A percentile compares a stretch with the other conserved stretches of the same genome.
These are phyloP conservation scores for Entomortierella chlamydospora DNA, from an alignment of 192 early-diverging fungal species.

Conservation along the genomic window DNA sequence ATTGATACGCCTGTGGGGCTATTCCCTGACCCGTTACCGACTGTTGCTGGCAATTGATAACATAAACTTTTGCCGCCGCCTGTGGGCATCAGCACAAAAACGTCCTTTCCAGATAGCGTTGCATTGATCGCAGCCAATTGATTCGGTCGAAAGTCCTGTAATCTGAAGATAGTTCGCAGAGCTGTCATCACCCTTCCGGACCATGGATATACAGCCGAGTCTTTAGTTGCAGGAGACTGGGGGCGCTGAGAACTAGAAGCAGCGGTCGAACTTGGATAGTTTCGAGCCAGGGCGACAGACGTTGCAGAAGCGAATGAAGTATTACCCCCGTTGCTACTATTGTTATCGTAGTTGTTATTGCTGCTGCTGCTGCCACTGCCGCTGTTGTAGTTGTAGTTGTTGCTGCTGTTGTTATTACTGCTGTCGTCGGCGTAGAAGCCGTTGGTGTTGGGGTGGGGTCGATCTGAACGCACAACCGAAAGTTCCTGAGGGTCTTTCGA, in stretches of 20 bases:
- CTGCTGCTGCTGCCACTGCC: not conserved
- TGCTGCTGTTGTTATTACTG: not conserved
- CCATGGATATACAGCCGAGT: constrained; percentile 68
- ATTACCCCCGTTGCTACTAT: not conserved
- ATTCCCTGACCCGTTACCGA: constrained; percentile 53
- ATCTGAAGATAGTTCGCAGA: constrained; percentile 74
- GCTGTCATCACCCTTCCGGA: constrained; percentile 76
- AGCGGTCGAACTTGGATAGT: not conserved
- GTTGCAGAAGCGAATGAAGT: not conserved
- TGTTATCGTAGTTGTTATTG: constrained; percentile 1
- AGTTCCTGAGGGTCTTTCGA: not conserved
- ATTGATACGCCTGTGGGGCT: constrained; percentile 84
- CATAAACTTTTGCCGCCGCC: constrained; percentile 96
- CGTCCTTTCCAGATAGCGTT: constrained; percentile 82
- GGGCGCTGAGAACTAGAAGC: not conserved
- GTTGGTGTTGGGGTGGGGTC: not conserved
- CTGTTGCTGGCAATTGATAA: constrained; percentile 88
- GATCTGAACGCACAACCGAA: not conserved
- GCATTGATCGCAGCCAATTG: constrained; percentile 93
- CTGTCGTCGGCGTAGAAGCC: not conserved
- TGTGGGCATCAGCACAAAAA: constrained; percentile 97
- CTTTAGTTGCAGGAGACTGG: constrained; percentile 10
- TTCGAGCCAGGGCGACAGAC: not conserved
- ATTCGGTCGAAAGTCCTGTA: constrained; percentile 83
- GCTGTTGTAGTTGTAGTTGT: not conserved